phyloP scores from a whole-genome alignment of 495 filamentous ascomycete species.

The Hypoxylon crocopeplum region DNA sequence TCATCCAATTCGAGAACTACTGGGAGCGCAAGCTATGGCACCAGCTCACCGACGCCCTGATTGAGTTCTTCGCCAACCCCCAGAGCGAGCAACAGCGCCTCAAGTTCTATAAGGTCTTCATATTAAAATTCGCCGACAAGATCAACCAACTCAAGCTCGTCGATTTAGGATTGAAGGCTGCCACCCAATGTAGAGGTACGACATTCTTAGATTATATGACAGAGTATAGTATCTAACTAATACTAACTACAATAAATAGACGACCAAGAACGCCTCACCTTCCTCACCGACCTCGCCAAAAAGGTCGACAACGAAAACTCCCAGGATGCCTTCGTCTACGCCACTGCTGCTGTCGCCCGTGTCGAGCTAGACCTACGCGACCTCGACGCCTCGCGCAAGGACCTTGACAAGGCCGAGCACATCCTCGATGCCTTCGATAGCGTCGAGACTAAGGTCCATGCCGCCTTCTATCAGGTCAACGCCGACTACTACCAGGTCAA shows the following conservation, averaged over 20 bases:
- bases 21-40: constrained; percentile 99
- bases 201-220: not conserved
- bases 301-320: constrained; percentile 92
- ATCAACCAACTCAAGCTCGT: constrained; percentile 99
- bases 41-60: constrained; percentile 88
- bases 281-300: constrained; percentile 81
- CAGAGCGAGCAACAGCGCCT: constrained; percentile 85
- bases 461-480: constrained; percentile 94
- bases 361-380: constrained; percentile 82
- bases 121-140: constrained; percentile 94
- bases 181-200: constrained; percentile 84
- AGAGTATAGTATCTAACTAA: not conserved
- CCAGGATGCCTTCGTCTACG: constrained; percentile 96
- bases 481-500: constrained; percentile 95
- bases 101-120: constrained; percentile 90
- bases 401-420: constrained; percentile 84
- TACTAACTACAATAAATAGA: constrained; percentile 56
- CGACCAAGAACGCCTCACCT: constrained; percentile 83
- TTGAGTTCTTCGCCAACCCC: constrained; percentile 86
- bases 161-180: constrained; percentile 82
- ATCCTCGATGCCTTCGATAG: constrained; percentile 92
- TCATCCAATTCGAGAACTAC: constrained; percentile 92
- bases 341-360: constrained; percentile 85
- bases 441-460: constrained; percentile 95
- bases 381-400: constrained; percentile 76